Percentiles rank a stretch among this genome's conserved stretches.
Conservation (phyloP, 805 yeast species). For the Wickerhamomyces chambardii region DNA sequence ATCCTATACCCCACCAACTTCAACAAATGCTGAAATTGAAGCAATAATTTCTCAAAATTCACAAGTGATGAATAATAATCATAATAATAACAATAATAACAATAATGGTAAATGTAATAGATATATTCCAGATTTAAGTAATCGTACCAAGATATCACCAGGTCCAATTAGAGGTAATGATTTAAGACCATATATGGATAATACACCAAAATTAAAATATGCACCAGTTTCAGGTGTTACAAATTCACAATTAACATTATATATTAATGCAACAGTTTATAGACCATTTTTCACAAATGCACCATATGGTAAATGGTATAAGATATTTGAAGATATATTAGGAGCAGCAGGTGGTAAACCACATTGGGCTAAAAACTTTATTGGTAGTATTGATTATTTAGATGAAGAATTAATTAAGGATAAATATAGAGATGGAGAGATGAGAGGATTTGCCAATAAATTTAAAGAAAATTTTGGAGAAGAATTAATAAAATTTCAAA, state of each 20-base stretch:
- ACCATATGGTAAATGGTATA: slow-evolving; percentile 73
- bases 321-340: slow-evolving; percentile 72
- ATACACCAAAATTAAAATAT: slow-evolving; percentile 61
- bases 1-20: not conserved
- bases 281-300: slow-evolving; percentile 81
- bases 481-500: slow-evolving; percentile 50
- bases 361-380: slow-evolving; percentile 96
- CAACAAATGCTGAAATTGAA: not conserved
- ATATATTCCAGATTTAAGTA: slow-evolving; percentile 35
- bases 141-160: slow-evolving; percentile 41
- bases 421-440: slow-evolving; percentile 45
- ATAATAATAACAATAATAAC: no score
- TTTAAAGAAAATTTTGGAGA: slow-evolving; percentile 77
- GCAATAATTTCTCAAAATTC: slow-evolving; percentile 11
- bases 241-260: slow-evolving; percentile 74
- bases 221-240: slow-evolving; percentile 35
- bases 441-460: slow-evolving; percentile 69
- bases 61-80: no score
- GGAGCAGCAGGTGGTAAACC: slow-evolving; percentile 84
- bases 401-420: slow-evolving; percentile 22
- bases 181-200: slow-evolving; percentile 73
- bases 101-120: no score
- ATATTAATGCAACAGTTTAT: slow-evolving; percentile 91
- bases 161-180: slow-evolving; percentile 86
- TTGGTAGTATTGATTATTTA: slow-evolving; percentile 39